Evolutionary conservation across 1,139 yeast species (phyloP), one percentile per base, ranked within the genome.

Genomic region (Hansenula sp.): DNA sequence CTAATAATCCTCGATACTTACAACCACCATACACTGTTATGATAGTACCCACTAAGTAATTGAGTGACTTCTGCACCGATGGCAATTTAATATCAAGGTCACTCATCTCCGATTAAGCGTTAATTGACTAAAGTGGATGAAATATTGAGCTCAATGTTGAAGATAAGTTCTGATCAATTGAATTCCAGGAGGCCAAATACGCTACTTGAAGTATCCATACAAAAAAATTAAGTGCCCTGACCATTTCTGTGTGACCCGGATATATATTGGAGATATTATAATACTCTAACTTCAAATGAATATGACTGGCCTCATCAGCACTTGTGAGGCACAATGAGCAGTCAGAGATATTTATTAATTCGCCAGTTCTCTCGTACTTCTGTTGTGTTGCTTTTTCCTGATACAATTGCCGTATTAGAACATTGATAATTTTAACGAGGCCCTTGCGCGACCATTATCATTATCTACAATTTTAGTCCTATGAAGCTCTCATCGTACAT

Each of bases 1-100:
- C 16, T 15, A 15, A 15, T n/a, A 13, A 16, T 27, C 4, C 19
- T 21, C 5, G 24, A 8, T 18, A 61, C 66, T 47, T 54, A 62
- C 66, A 62, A 15, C 62, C 62, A 29, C 57, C 65, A 46, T 60
- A 62, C n/a, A 58, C 44, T 21, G 51, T 42, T 19, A 50, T 51
- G 36, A 55, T 37, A 29, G 55, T 38, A 38, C 47, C 44, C 30
- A 49, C 45, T 29, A 54, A 49, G 36, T 42, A 50, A 41, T 47
- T 51, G 47, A 54, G 19, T 15, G 51, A 37, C 7, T 42, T 28
- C 18, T 44, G 38, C 21, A 42, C 47, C 1, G 59, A 56, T 27
- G 60, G 60, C 10, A 44, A 25, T n/a, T 16, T 6, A n/a, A 41
- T 36, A 6, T 35, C 37, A 5, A 37, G 7, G 24, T 38, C 43